Evolutionary conservation across 2,329 filamentous ascomycete species (phyloP), one percentile per base, ranked within the genome.

Genomic region (Beauveria sp.): DNA sequence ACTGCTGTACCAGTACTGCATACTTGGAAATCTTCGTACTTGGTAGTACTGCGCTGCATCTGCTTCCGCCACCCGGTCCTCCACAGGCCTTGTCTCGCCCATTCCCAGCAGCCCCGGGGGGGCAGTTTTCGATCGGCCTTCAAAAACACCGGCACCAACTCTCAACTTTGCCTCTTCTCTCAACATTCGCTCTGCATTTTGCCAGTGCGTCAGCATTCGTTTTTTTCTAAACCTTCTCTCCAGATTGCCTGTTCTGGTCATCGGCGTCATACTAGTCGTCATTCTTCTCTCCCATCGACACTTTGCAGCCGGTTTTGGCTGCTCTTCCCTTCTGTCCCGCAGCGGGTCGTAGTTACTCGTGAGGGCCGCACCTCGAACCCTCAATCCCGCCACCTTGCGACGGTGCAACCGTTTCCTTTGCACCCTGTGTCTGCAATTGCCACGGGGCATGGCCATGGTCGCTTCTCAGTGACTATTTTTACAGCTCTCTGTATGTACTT

Each of bases 371-470:
- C 46, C 40, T 54, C 14, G 49, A 49, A 38, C 26, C 43, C 55
- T 49, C 55, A 49, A 49, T 49, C 31, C 60, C 60, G 51, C 45
- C 45, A 50, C 60, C 52, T 50, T 40, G 22, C 45, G 28, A 43
- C 60, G 22, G 3, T n/a, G 26, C 51, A 42, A 31, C 22, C 16
- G 14, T 18, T 38, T 31, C 8, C 24, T 24, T 8, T 45, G 12
- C 40, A 50, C 46, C 28, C 45, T 56, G 46, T 24, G 45, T 50
- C n/a, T 54, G 7, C 51, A 51, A 61, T 61, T 61, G 60, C 60
- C 60, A 55, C n/a, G 45, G 54, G 52, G 60, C 60, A 42, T 55
- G 59, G 51, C 52, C 45, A 61, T 61, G 60, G 22, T 61, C 20
- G 49, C 51, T 54, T 56, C 51, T 22, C 22, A 28, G 51, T 61